These are phyloP conservation scores for Salvia hispanica DNA, from an alignment of 257 asterid species.

Conservation along the genomic window DNA sequence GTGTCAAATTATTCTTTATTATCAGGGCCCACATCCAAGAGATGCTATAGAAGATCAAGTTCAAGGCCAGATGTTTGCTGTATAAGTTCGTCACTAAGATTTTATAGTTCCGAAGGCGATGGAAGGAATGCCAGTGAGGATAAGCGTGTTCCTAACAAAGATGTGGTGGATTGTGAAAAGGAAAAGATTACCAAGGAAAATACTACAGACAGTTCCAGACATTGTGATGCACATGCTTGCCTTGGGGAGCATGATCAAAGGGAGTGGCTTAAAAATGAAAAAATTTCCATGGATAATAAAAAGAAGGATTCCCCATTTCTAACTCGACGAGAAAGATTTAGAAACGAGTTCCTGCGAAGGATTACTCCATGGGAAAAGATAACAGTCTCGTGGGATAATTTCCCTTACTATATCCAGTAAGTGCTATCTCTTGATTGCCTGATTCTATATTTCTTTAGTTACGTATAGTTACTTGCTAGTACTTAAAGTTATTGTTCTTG, in stretches of 20 bases:
- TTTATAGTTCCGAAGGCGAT: constrained; percentile 88
- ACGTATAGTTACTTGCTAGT: constrained; percentile 27
- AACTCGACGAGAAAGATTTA: constrained; percentile 69
- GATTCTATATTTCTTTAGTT: constrained; percentile 24
- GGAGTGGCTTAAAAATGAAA: constrained; percentile 88
- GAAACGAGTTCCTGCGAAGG: constrained; percentile 78
- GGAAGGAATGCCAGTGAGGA: constrained; percentile 87
- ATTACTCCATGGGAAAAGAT: constrained; percentile 94
- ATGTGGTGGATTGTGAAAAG: constrained; percentile 48
- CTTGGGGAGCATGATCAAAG: constrained; percentile 92
- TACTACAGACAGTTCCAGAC: constrained; percentile 34
- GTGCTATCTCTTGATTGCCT: constrained; percentile 25
- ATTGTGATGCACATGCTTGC: constrained; percentile 73
- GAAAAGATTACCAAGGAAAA: constrained; percentile 47
- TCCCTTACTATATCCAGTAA: constrained; percentile 88
- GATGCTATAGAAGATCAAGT: constrained; percentile 41
- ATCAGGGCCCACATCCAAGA: constrained; percentile 40
- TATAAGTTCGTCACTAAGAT: constrained; percentile 49
- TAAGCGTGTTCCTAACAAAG: constrained; percentile 49
- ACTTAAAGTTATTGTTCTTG: constrained; percentile 42
- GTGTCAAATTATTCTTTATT: constrained; percentile 43
- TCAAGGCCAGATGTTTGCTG: constrained; percentile 46
- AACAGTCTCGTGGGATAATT: constrained; percentile 87
- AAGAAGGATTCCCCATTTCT: constrained; percentile 88
- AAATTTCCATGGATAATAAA: constrained; percentile 75